Conservation (phyloP, 495 filamentous ascomycete species). For the Neurospora sp. region DNA sequence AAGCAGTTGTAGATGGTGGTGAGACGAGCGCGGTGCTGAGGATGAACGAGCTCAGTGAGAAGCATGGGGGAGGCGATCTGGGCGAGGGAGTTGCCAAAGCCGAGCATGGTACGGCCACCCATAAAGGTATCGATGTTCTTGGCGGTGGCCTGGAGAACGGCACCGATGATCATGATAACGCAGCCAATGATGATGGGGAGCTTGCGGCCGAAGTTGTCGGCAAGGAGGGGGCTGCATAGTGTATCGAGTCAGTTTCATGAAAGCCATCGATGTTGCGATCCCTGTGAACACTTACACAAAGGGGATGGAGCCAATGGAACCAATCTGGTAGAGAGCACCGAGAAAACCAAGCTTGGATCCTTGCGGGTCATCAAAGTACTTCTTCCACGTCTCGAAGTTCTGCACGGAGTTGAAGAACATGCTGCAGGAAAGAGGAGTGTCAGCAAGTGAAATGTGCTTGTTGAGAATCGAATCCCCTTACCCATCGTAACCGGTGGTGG, state of each 20-base stretch:
- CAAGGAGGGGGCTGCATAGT: constrained; percentile 42
- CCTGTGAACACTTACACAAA: constrained; percentile 40
- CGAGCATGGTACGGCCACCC: constrained; percentile 41
- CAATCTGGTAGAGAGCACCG: constrained; percentile 58
- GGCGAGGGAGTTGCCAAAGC: constrained; percentile 48
- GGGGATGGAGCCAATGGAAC: constrained; percentile 53
- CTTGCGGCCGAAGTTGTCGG: constrained; percentile 53
- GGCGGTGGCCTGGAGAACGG: constrained; percentile 43
- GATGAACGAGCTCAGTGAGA: constrained; percentile 54
- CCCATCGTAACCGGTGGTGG: constrained; percentile 61
- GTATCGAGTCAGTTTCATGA: constrained; percentile 12
- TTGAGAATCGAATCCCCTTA: constrained; percentile 9
- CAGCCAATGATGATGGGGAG: constrained; percentile 52
- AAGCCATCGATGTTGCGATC: not conserved
- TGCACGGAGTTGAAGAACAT: constrained; percentile 48
- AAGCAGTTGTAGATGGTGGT: constrained; percentile 58
- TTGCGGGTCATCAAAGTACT: constrained; percentile 40
- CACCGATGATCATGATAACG: constrained; percentile 53
- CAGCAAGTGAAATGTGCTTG: not conserved
- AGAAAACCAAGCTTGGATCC: constrained; percentile 51
- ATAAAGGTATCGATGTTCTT: constrained; percentile 36
- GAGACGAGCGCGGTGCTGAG: constrained; percentile 56
- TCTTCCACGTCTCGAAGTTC: constrained; percentile 40
- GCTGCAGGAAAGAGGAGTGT: constrained; percentile 19
- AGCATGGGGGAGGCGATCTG: constrained; percentile 54